These are phyloP conservation scores for Ganoderma resinaceum DNA, from an alignment of 1,284 basidiomycete species.

Conservation along the genomic window DNA sequence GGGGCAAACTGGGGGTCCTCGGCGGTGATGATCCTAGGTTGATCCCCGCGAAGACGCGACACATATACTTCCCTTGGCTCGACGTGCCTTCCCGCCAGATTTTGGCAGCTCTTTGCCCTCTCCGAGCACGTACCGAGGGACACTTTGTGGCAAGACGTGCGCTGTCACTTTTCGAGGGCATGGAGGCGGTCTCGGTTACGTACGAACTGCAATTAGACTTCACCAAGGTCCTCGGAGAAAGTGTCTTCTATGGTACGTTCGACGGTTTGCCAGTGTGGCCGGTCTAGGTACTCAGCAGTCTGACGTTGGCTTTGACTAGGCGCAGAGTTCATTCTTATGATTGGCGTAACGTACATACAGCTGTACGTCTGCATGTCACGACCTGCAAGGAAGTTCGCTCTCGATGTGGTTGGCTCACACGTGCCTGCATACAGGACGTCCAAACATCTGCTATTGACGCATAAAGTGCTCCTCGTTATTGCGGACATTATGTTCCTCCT, in stretches of 20 bases:
- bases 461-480: constrained; percentile 13
- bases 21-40: neutral
- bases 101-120: neutral
- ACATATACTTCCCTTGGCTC: neutral
- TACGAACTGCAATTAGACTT: constrained; percentile 16
- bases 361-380: constrained; percentile 8
- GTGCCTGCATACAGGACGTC: constrained; percentile 14
- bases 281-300: neutral
- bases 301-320: constrained; percentile 1
- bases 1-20: neutral
- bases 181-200: neutral
- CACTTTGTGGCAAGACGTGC: neutral
- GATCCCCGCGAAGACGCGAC: neutral
- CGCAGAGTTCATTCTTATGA: constrained; percentile 12
- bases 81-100: neutral
- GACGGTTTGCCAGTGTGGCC: neutral
- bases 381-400: neutral
- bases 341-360: constrained; percentile 14
- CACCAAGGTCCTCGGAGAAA: constrained; percentile 20
- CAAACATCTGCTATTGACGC: constrained; percentile 9
- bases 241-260: constrained; percentile 18
- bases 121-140: neutral
- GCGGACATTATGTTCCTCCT: constrained; percentile 18
- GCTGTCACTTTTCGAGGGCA: neutral
- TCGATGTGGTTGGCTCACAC: neutral